phyloP scores from a whole-genome alignment of 257 asterid species.

The Ophiorrhiza pumila region DNA sequence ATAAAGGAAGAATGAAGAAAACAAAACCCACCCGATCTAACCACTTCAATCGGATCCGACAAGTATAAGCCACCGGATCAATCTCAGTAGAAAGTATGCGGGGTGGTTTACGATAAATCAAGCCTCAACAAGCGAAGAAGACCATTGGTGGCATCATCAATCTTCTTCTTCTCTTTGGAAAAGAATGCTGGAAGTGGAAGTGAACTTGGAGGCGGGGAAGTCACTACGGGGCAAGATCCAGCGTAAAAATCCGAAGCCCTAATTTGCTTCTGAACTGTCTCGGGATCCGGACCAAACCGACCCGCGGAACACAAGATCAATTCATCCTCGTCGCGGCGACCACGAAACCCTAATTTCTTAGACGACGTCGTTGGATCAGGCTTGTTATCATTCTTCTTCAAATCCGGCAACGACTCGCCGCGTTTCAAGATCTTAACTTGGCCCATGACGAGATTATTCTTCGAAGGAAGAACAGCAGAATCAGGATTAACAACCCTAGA shows the following conservation, averaged over 20 bases:
- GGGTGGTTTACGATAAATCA: conserved; percentile 17
- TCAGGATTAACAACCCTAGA: background rate
- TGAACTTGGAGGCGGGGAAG: conserved; percentile 35
- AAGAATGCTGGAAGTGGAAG: conserved; percentile 26
- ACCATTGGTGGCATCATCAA: conserved; percentile 15
- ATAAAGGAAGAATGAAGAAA: conserved; percentile 3
- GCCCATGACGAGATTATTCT: conserved; percentile 30
- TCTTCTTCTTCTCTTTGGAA: conserved; percentile 20
- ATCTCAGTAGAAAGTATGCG: background rate
- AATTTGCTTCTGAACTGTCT: conserved; percentile 22
- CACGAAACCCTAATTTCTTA: conserved; percentile 2
- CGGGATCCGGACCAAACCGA: conserved; percentile 36
- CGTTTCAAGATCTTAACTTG: conserved; percentile 35
- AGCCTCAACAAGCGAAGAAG: conserved; percentile 23
- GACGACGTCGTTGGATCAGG: background rate
- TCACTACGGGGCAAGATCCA: conserved; percentile 19
- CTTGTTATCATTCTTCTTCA: background rate
- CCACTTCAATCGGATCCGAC: background rate
- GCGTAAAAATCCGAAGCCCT: conserved; percentile 27
- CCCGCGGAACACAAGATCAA: conserved; percentile 22
- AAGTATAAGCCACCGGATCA: background rate
- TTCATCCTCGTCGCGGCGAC: conserved; percentile 11
- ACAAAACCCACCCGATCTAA: conserved; percentile 2
- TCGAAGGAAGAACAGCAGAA: background rate
- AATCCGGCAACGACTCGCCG: conserved; percentile 24